These are phyloP conservation scores for Trametes versicolor DNA, from an alignment of 1,284 basidiomycete genomes.

Conservation along the genomic window DNA sequence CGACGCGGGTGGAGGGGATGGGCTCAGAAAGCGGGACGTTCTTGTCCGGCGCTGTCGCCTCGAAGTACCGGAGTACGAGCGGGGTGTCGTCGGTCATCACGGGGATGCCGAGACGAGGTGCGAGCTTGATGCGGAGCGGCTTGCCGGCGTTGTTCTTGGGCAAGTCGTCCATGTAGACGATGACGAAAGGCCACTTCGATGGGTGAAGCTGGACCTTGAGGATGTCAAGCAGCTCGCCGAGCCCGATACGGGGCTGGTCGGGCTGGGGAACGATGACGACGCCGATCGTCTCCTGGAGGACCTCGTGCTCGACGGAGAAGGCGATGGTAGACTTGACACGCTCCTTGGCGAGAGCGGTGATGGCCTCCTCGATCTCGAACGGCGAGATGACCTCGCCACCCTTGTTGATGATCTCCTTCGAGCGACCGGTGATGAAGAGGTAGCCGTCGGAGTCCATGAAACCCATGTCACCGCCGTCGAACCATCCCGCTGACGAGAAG, in stretches of 20 bases:
- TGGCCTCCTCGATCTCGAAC: slow-evolving; percentile 63
- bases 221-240: slow-evolving; percentile 53
- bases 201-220: slow-evolving; percentile 55
- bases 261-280: slow-evolving; percentile 49
- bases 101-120: slow-evolving; percentile 50
- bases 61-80: slow-evolving; percentile 49
- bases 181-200: slow-evolving; percentile 54
- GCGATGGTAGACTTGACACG: slow-evolving; percentile 51
- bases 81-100: slow-evolving; percentile 47
- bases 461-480: slow-evolving; percentile 72
- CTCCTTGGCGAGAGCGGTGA: slow-evolving; percentile 51
- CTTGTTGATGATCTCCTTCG: slow-evolving; percentile 69
- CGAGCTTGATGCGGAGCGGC: slow-evolving; percentile 52
- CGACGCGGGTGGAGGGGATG: slow-evolving; percentile 48
- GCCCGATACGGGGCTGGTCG: slow-evolving; percentile 45
- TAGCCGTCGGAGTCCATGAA: slow-evolving; percentile 68
- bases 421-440: slow-evolving; percentile 63
- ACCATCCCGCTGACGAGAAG: slow-evolving; percentile 59
- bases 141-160: slow-evolving; percentile 56
- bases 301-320: slow-evolving; percentile 54
- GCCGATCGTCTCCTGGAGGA: slow-evolving; percentile 54
- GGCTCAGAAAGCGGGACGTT: slow-evolving; percentile 47
- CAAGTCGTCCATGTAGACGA: slow-evolving; percentile 53
- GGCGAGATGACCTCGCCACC: slow-evolving; percentile 76
- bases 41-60: slow-evolving; percentile 47